A percentile compares a stretch with the other conserved stretches of the same genome.
Evolutionary conservation across 73 alveolate genomes (phyloP).

Genomic region (Uronychia setigera): DNA sequence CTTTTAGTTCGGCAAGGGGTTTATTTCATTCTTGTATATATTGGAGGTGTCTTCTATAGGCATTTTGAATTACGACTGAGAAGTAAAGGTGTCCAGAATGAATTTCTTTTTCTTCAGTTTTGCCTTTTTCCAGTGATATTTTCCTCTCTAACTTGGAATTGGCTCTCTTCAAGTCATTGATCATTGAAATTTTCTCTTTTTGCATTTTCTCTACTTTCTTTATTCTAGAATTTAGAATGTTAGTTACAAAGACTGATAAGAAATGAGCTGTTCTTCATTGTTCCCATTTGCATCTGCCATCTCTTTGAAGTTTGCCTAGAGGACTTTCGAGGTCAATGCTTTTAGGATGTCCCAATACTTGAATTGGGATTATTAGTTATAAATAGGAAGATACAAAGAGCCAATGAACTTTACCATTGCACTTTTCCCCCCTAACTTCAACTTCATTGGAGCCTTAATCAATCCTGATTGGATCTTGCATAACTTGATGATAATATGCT

Average conservation of each 20-base stretch:
- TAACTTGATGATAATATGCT: neutral
- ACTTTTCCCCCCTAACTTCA: neutral
- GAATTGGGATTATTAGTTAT: neutral
- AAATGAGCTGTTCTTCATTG: neutral
- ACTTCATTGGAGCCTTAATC: conserved; percentile 4
- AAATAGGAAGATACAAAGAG: neutral
- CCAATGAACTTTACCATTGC: neutral
- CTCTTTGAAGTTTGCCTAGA: neutral
- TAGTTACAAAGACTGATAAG: neutral
- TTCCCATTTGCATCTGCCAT: no score
- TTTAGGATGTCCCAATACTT: neutral
- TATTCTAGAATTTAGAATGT: neutral
- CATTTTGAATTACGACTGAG: neutral
- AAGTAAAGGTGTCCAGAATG: neutral
- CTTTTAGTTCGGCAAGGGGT: no score
- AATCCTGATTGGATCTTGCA: conserved; percentile 18
- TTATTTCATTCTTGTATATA: no score
- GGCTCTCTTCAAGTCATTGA: neutral
- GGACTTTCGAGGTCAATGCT: neutral
- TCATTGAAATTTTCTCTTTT: neutral
- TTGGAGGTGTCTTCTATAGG: no score
- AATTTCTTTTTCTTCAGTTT: neutral
- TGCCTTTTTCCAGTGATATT: neutral
- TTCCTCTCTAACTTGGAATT: neutral
- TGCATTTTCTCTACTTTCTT: neutral